Conservation (phyloP, 2,329 filamentous ascomycete genomes). For the Phaeoacremonium minimum region DNA sequence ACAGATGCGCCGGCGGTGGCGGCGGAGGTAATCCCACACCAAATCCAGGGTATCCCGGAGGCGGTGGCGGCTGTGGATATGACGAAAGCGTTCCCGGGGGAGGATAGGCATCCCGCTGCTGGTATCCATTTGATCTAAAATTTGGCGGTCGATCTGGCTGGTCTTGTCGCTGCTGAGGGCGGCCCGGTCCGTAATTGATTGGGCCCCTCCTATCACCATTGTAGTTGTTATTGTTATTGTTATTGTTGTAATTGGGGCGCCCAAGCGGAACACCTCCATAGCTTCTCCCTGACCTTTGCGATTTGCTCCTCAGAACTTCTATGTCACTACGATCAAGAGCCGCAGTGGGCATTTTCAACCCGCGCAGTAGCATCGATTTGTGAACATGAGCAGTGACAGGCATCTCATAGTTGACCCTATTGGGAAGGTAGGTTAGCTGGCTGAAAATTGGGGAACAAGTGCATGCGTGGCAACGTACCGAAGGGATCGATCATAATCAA, state of each 20-base stretch:
- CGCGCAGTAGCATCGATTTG: slow-evolving; percentile 91
- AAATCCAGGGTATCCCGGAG: slow-evolving; percentile 38
- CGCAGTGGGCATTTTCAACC: slow-evolving; percentile 67
- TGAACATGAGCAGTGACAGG: slow-evolving; percentile 69
- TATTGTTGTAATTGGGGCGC: slow-evolving; percentile 27
- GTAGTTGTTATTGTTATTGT: no score
- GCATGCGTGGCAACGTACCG: slow-evolving; percentile 56
- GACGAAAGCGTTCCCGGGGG: slow-evolving; percentile 10
- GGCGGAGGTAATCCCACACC: slow-evolving; percentile 38
- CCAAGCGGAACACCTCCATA: slow-evolving; percentile 63
- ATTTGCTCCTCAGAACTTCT: slow-evolving; percentile 64
- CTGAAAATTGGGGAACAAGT: slow-evolving; percentile 1
- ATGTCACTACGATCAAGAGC: slow-evolving; percentile 74
- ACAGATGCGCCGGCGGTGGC: slow-evolving; percentile 30
- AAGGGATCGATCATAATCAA: slow-evolving; percentile 84
- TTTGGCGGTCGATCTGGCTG: slow-evolving; percentile 2
- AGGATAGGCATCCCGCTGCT: slow-evolving; percentile 12
- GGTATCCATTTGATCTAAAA: slow-evolving; percentile 12
- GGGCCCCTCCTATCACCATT: slow-evolving; percentile 40
- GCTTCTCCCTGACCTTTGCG: slow-evolving; percentile 61
- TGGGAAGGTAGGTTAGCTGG: not conserved
- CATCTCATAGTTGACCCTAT: slow-evolving; percentile 80
- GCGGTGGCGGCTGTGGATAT: slow-evolving; percentile 30
- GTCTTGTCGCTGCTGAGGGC: slow-evolving; percentile 9
- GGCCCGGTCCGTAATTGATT: slow-evolving; percentile 46